These are phyloP conservation scores for Leccinum subrobustum DNA, from an alignment of 1,284 basidiomycete genomes.

Conservation along the genomic window DNA sequence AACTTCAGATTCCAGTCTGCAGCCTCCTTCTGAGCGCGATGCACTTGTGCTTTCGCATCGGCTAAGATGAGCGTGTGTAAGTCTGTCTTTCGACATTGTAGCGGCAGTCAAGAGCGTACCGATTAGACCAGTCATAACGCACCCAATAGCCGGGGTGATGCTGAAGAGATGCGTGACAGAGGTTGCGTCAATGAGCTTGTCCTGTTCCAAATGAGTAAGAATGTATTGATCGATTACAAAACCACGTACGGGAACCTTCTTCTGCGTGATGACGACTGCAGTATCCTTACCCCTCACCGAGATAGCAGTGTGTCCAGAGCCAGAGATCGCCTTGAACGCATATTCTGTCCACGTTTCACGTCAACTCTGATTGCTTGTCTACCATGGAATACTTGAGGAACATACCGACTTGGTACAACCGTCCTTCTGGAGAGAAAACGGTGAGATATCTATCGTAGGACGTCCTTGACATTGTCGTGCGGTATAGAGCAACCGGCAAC, in stretches of 20 bases:
- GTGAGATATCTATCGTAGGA: conserved; percentile 89
- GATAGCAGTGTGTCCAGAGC: conserved; percentile 93
- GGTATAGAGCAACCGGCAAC: conserved; percentile 16
- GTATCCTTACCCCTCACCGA: conserved; percentile 94
- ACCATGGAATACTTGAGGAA: conserved; percentile 16
- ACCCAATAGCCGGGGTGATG: conserved; percentile 95
- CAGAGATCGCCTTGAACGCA: conserved; percentile 99
- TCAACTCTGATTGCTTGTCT: not conserved
- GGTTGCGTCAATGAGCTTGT: conserved; percentile 95
- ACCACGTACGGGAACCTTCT: conserved; percentile 85
- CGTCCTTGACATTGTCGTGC: conserved; percentile 70
- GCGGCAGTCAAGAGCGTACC: conserved; percentile 46
- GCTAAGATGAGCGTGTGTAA: conserved; percentile 48
- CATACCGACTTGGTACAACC: conserved; percentile 96
- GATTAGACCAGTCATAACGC: conserved; percentile 95
- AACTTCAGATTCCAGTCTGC: conserved; percentile 96
- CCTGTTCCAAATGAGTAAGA: conserved; percentile 50
- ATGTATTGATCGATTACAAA: not conserved
- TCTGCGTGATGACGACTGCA: conserved; percentile 94
- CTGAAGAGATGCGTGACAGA: conserved; percentile 97
- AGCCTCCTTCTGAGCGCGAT: conserved; percentile 87
- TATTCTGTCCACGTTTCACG: conserved; percentile 65
- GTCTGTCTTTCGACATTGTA: conserved; percentile 8
- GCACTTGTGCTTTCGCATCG: conserved; percentile 90
- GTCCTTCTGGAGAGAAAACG: conserved; percentile 93